Base-by-base conservation (phyloP, 495 filamentous ascomycete genomes). In the Aspergillus heteromorphus region DNA sequence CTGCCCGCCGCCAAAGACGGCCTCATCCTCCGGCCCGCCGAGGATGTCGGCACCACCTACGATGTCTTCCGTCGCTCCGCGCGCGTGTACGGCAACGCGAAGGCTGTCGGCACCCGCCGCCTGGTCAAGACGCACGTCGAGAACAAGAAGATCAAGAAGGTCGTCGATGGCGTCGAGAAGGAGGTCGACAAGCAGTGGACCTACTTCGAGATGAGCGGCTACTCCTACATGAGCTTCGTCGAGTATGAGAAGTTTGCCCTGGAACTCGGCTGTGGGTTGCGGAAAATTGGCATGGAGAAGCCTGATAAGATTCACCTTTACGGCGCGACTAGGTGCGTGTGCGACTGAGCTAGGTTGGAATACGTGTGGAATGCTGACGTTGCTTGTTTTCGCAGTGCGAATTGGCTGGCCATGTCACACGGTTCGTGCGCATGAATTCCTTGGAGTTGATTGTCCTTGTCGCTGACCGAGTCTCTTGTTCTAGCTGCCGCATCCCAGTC, bases 141-240 rank as follows among this genome's bases (percentile, higher is more conserved):
- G 75, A 88, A 84, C 59, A 97, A 96, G 80, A 96, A 93, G 81
- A 74, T 98, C 64, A 97, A 95, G 86, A 98, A 95, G 80, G 78
- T 92, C 54, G 79, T 97, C 16, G 91, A 98, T 69, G 93, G 93
- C 40, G 81, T 87, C 61, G 89, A 96, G 73, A 70, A 80, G 62
- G 86, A 96, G 75, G 85, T 96, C 19, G 88, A 96, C 66, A 98
- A 98, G 85, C 80, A 89, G 56, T 98, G 93, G 93, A 87, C 84
- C 47, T 98, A 89, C 74, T 97, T 92, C 70, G 93, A 98, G 75
- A 83, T 95, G 67, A 88, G 89, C 65, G 82, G 74, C 55, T 98
- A 96, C 76, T 81, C 83, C 54, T 98, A 87, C 76, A 81, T 88
- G 66, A 88, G 81, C 64, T 98, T 93, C 75, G 82, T 83, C 53